These are phyloP conservation scores for Cordyceps farinosa DNA, from an alignment of 2,329 filamentous ascomycete species.

Conservation along the genomic window DNA sequence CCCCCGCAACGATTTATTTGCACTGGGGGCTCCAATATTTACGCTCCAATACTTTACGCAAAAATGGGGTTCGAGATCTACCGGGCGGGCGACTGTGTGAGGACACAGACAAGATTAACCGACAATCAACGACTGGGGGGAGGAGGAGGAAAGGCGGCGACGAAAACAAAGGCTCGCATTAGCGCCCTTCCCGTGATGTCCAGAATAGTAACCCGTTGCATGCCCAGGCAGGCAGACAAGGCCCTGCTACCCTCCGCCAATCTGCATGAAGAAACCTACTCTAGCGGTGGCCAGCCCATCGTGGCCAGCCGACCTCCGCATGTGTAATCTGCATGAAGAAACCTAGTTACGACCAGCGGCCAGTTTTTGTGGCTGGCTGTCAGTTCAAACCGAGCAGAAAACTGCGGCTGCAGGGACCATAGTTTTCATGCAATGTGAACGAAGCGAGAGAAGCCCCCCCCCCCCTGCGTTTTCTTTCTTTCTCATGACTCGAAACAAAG, in stretches of 20 bases:
- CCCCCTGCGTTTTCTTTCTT: background rate
- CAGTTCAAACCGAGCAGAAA: too few species aligned
- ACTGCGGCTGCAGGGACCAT: too few species aligned
- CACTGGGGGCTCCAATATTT: background rate
- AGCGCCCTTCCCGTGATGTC: background rate
- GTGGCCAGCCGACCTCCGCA: background rate
- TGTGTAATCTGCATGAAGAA: too few species aligned
- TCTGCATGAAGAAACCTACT: background rate
- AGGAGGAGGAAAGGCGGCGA: background rate
- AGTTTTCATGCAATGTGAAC: background rate
- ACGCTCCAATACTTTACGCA: too few species aligned
- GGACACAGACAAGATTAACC: background rate
- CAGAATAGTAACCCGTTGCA: background rate
- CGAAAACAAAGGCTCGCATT: background rate
- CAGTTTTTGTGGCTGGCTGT: too few species aligned
- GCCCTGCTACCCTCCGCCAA: background rate
- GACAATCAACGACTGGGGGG: background rate
- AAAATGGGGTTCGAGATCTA: background rate
- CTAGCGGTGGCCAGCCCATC: background rate
- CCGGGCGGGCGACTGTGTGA: background rate
- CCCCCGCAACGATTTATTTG: background rate
- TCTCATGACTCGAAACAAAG: background rate
- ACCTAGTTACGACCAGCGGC: too few species aligned
- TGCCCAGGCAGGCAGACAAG: background rate
- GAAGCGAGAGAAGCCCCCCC: background rate